Conservation (phyloP, 2,329 filamentous ascomycete species). For the Fusarium liriodendri region DNA sequence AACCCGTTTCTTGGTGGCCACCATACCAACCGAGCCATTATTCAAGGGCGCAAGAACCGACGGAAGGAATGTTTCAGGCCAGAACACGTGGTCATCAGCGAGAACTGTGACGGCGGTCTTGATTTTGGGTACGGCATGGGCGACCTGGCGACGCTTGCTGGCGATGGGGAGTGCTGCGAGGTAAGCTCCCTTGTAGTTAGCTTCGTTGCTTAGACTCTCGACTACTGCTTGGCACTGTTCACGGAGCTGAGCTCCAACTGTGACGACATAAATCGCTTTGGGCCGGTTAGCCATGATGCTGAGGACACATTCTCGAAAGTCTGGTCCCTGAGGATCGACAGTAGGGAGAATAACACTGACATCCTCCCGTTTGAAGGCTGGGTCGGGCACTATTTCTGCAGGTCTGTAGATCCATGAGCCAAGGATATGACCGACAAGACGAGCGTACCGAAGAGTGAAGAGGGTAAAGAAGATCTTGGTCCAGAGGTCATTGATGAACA, state of each 20-base stretch:
- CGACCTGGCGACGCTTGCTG: conserved; percentile 63
- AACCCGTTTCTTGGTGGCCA: conserved; percentile 68
- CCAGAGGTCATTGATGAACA: conserved; percentile 27
- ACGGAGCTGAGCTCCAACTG: conserved; percentile 51
- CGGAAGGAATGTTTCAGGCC: conserved; percentile 56
- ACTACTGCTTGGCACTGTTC: conserved; percentile 29
- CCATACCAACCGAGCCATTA: conserved; percentile 61
- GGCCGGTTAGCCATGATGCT: conserved; percentile 55
- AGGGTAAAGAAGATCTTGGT: conserved; percentile 33
- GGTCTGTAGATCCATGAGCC: conserved; percentile 56
- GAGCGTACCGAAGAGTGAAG: conserved; percentile 56
- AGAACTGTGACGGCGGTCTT: conserved; percentile 57
- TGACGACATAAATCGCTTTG: conserved; percentile 56
- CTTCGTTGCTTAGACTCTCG: not conserved
- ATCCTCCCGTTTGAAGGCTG: conserved; percentile 50
- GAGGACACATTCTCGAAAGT: conserved; percentile 56
- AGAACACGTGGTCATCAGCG: conserved; percentile 66
- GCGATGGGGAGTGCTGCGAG: conserved; percentile 49
- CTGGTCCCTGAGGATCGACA: conserved; percentile 53
- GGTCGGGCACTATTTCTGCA: conserved; percentile 37
- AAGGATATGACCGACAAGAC: conserved; percentile 56
- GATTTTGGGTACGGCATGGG: conserved; percentile 51
- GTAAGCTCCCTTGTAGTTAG: conserved; percentile 36
- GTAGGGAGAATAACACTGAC: conserved; percentile 66
- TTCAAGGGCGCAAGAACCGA: conserved; percentile 57